phyloP scores from a whole-genome alignment of 345 rosid species.

The Mallotus nudiflorus region DNA sequence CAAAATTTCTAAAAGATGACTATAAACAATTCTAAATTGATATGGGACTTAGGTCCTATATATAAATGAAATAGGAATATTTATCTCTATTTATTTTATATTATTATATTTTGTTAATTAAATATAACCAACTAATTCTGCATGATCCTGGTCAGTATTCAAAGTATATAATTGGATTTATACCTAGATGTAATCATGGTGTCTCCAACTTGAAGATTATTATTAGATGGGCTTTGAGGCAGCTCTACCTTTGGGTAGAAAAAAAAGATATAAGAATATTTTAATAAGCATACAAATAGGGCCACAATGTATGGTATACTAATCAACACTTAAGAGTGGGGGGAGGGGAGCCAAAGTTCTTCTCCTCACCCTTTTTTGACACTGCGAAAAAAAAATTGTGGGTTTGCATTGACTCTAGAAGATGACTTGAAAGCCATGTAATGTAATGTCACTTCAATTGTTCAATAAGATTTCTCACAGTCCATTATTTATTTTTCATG shows the following conservation, averaged over 20 bases:
- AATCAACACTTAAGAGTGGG: slow-evolving; percentile 28
- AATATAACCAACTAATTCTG: not conserved
- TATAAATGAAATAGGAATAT: too few species aligned
- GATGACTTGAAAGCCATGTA: slow-evolving; percentile 25
- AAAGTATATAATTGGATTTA: not conserved
- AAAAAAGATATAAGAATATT: slow-evolving; percentile 7
- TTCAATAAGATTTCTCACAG: not conserved
- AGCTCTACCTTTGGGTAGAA: not conserved
- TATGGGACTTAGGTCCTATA: not conserved
- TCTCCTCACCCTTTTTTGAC: slow-evolving; percentile 19
- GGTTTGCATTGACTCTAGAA: slow-evolving; percentile 51
- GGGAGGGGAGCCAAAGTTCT: slow-evolving; percentile 35
- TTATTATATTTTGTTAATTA: too few species aligned
- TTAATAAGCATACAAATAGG: slow-evolving; percentile 3
- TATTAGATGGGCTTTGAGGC: slow-evolving; percentile 11
- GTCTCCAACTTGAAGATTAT: slow-evolving; percentile 33
- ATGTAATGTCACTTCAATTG: slow-evolving; percentile 26
- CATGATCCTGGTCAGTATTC: not conserved
- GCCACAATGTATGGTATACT: slow-evolving; percentile 4
- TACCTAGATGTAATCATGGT: slow-evolving; percentile 28
- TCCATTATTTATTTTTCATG: not conserved
- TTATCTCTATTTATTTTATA: not conserved
- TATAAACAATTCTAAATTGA: not conserved
- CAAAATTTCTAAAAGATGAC: not conserved
- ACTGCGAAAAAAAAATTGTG: not conserved